Percentiles rank a stretch among this genome's conserved stretches.
Conservation (phyloP, 2,329 filamentous ascomycete species). For the Domatiomyces globalis region DNA sequence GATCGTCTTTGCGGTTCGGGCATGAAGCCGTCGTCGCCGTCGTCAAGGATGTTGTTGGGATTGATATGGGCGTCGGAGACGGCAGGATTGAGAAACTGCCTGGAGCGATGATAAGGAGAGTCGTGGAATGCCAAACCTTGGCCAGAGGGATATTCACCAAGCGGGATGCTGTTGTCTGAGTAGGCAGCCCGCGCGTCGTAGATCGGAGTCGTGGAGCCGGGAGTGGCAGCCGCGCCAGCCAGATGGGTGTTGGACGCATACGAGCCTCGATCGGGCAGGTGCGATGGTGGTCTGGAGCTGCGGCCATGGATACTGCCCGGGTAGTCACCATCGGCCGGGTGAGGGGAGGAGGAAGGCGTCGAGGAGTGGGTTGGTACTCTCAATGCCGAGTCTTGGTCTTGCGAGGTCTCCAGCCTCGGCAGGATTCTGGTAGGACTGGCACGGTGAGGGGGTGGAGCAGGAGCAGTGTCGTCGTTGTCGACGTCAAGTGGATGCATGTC, state of each 20-base stretch:
- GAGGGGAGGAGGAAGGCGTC: constrained; percentile 1
- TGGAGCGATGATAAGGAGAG: constrained; percentile 51
- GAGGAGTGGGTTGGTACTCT: background rate
- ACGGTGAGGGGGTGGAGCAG: constrained; percentile 23
- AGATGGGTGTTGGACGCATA: constrained; percentile 15
- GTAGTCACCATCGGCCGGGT: constrained; percentile 6
- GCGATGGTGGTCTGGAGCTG: constrained; percentile 5
- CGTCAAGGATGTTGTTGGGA: constrained; percentile 68
- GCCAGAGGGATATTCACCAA: constrained; percentile 28
- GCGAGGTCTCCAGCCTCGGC: constrained; percentile 8
- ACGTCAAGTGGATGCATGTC: constrained; percentile 8
- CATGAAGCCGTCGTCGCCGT: constrained; percentile 73
- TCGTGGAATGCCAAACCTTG: constrained; percentile 34
- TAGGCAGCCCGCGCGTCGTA: constrained; percentile 19
- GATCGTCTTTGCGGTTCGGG: constrained; percentile 40
- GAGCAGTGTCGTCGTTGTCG: constrained; percentile 13
- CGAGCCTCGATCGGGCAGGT: constrained; percentile 8
- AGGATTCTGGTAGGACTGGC: constrained; percentile 16
- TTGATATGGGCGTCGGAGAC: constrained; percentile 38
- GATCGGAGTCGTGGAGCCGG: constrained; percentile 19
- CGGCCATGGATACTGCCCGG: background rate
- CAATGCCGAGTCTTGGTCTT: background rate
- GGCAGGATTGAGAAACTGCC: constrained; percentile 33
- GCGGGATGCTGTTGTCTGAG: constrained; percentile 38
- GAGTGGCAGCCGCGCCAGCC: constrained; percentile 16